Conservation (phyloP, 139 green algal species). For the Chlamydomonas incerta region DNA sequence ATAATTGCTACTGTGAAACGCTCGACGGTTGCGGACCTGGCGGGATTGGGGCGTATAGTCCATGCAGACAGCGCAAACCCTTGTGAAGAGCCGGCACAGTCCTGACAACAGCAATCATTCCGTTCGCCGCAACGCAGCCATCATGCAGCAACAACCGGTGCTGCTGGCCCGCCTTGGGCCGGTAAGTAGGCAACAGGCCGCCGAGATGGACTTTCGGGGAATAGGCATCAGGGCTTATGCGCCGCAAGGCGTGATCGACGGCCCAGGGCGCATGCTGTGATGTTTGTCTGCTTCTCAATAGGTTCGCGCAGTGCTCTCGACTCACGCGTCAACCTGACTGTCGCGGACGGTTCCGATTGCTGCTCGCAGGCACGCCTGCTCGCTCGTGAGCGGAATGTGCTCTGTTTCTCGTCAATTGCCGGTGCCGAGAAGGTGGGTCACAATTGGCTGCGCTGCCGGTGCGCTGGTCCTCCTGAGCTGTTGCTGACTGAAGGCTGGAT, state of each 20-base stretch:
- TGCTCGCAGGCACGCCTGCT: neutral
- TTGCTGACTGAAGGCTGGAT: conserved; percentile 9
- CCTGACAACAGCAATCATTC: neutral
- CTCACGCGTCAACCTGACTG: too few relatives aligned
- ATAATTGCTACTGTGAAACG: too few relatives aligned
- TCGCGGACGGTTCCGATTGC: too few relatives aligned
- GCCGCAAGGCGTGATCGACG: too few relatives aligned
- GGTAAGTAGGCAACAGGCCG: neutral
- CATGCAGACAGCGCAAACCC: too few relatives aligned
- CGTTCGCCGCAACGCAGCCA: neutral
- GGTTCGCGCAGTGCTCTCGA: too few relatives aligned
- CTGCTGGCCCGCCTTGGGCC: conserved; percentile 17
- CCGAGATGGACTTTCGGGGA: neutral
- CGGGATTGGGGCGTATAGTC: too few relatives aligned
- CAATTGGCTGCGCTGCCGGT: neutral
- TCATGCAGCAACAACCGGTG: conserved; percentile 20
- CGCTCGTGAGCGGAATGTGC: conserved; percentile 6
- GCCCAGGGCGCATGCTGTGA: too few relatives aligned
- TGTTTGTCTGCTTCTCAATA: too few relatives aligned
- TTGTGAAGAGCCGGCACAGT: too few relatives aligned
- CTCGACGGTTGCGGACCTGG: too few relatives aligned
- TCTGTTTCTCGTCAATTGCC: conserved; percentile 43
- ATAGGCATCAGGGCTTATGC: too few relatives aligned
- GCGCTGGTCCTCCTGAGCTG: neutral
- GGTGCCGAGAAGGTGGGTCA: conserved; percentile 53